Conservation (phyloP, 495 filamentous ascomycete species). For the Aspergillus avenaceus region DNA sequence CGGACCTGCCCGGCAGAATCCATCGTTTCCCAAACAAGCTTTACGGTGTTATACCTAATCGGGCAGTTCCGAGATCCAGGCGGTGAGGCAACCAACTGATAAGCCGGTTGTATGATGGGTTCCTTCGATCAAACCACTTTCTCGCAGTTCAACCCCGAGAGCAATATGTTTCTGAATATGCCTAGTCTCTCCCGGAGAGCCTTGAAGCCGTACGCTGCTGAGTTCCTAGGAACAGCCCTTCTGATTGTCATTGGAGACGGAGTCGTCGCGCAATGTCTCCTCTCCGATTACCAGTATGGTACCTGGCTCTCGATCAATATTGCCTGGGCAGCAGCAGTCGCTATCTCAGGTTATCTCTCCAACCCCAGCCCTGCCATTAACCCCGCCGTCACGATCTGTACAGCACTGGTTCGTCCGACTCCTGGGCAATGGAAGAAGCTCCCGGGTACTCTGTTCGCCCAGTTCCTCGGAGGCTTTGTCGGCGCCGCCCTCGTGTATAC, state of each 20-base stretch:
- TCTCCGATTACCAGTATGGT: slow-evolving; percentile 34
- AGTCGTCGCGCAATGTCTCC: slow-evolving; percentile 31
- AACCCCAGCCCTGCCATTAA: slow-evolving; percentile 31
- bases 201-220: slow-evolving; percentile 30
- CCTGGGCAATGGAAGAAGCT: slow-evolving; percentile 27
- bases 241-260: slow-evolving; percentile 35
- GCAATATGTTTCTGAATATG: slow-evolving; percentile 7
- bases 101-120: too few relatives aligned
- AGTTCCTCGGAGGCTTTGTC: slow-evolving; percentile 32
- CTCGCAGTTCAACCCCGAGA: not conserved
- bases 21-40: too few relatives aligned
- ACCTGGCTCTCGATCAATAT: slow-evolving; percentile 38
- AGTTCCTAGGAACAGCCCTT: slow-evolving; percentile 33
- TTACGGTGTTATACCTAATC: too few relatives aligned
- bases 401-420: slow-evolving; percentile 28
- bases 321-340: slow-evolving; percentile 32
- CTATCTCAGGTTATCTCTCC: slow-evolving; percentile 25
- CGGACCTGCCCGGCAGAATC: too few relatives aligned
- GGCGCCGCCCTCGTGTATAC: slow-evolving; percentile 32
- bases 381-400: slow-evolving; percentile 25
- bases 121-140: too few relatives aligned
- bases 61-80: too few relatives aligned
- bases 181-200: slow-evolving; percentile 19
- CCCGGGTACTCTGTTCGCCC: slow-evolving; percentile 26
- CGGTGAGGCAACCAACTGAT: too few relatives aligned